phyloP scores from a whole-genome alignment of 2,329 filamentous ascomycete species.

The Calonectria ilicicola region DNA sequence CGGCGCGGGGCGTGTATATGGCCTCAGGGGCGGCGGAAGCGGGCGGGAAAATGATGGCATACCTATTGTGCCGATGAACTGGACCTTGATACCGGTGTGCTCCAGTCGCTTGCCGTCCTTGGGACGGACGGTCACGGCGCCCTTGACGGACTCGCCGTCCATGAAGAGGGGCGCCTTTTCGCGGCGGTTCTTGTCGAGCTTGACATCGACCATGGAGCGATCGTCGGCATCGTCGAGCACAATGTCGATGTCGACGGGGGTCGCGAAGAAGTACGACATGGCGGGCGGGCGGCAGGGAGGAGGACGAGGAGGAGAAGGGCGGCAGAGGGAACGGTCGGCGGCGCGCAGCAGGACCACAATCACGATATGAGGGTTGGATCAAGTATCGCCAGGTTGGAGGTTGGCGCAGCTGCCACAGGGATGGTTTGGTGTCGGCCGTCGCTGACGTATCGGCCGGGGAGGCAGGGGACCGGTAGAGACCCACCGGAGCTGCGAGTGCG shows the following conservation, averaged over 20 bases:
- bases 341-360: constrained; percentile 2
- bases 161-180: constrained; percentile 98
- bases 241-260: constrained; percentile 98
- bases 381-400: constrained; percentile 32
- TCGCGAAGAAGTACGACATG: constrained; percentile 99
- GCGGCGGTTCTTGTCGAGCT: constrained; percentile 96
- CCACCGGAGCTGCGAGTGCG: constrained; percentile 38
- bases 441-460: constrained; percentile 50
- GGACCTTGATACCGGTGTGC: constrained; percentile 99
- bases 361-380: background rate
- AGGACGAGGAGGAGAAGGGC: background rate
- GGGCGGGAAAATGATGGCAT: constrained; percentile 41
- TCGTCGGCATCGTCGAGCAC: constrained; percentile 96
- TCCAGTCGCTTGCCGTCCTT: constrained; percentile 99
- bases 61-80: constrained; percentile 99
- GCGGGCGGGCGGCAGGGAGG: constrained; percentile 35
- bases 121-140: constrained; percentile 91
- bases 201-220: constrained; percentile 94
- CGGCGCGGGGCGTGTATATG: constrained; percentile 13
- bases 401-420: constrained; percentile 34
- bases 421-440: constrained; percentile 37
- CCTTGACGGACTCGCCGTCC: constrained; percentile 98
- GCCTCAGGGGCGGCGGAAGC: constrained; percentile 22
- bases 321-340: constrained; percentile 2
- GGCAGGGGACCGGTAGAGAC: constrained; percentile 38